Evolutionary conservation across 306 rosid genomes (phyloP).

Genomic region (Fragaria nilgerrensis): DNA sequence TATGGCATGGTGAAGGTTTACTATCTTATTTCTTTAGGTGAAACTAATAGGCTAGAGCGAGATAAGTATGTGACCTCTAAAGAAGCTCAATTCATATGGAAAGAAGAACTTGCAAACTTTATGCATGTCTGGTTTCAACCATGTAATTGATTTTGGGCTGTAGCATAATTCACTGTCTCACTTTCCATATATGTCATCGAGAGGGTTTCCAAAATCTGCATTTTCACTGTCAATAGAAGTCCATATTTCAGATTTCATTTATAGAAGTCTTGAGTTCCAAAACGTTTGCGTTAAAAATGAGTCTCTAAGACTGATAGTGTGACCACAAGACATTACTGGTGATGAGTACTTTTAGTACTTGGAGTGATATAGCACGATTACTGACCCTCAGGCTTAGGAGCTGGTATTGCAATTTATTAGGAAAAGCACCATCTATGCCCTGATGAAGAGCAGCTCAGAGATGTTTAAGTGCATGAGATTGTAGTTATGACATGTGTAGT

Average conservation of each 20-base stretch:
- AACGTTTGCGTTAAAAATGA: background rate
- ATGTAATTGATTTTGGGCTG: background rate
- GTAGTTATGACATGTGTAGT: slow-evolving; percentile 31
- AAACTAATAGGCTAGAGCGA: background rate
- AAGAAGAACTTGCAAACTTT: background rate
- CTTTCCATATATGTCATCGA: background rate
- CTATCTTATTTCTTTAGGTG: background rate
- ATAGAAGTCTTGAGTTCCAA: background rate
- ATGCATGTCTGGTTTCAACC: background rate
- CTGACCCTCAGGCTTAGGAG: background rate
- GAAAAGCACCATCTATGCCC: background rate
- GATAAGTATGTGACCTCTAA: background rate
- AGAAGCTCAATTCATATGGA: background rate
- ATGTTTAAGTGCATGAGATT: slow-evolving; percentile 4
- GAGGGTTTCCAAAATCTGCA: background rate
- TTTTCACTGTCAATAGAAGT: background rate
- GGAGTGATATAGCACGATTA: background rate
- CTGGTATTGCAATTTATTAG: background rate
- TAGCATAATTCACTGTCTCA: background rate
- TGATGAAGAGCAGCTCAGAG: background rate
- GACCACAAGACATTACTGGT: background rate
- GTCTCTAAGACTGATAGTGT: background rate
- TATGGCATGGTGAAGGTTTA: slow-evolving; percentile 9
- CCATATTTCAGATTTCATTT: background rate
- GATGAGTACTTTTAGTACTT: background rate